These are phyloP conservation scores for Akanthomyces uredinophilus DNA, from an alignment of 2,329 filamentous ascomycete species.

Conservation along the genomic window DNA sequence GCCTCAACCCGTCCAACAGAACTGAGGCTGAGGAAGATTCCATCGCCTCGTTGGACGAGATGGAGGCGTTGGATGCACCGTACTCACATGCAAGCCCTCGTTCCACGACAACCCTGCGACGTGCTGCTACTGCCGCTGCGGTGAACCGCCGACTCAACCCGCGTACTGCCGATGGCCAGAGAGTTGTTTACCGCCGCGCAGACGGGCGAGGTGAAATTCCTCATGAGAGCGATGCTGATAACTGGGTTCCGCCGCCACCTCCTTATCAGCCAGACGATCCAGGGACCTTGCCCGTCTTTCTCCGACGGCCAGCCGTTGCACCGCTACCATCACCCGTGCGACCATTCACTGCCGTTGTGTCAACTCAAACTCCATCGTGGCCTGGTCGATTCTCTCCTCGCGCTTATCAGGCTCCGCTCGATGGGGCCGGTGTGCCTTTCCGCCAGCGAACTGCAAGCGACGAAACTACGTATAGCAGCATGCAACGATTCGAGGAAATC, in stretches of 20 bases:
- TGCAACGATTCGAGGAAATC: slow-evolving; percentile 22
- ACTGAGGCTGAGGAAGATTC: slow-evolving; percentile 30
- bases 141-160: slow-evolving; percentile 64
- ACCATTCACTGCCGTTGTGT: slow-evolving; percentile 15
- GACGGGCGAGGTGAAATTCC: slow-evolving; percentile 68
- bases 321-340: slow-evolving; percentile 27
- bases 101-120: slow-evolving; percentile 63
- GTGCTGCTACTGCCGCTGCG: slow-evolving; percentile 71
- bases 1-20: slow-evolving; percentile 22
- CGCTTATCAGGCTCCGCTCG: not conserved
- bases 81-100: slow-evolving; percentile 70
- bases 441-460: slow-evolving; percentile 34
- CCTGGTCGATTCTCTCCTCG: slow-evolving; percentile 13
- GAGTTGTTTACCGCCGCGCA: slow-evolving; percentile 60
- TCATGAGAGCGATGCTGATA: slow-evolving; percentile 82
- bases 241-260: slow-evolving; percentile 82
- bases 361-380: slow-evolving; percentile 10
- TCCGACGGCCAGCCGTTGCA: slow-evolving; percentile 44
- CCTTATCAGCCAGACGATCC: slow-evolving; percentile 67
- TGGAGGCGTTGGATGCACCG: slow-evolving; percentile 62
- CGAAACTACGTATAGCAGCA: slow-evolving; percentile 25
- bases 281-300: slow-evolving; percentile 49
- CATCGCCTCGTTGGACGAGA: slow-evolving; percentile 46
- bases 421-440: slow-evolving; percentile 12
- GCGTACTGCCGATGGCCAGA: slow-evolving; percentile 47